Percentiles rank a stretch among this genome's conserved stretches.
These are phyloP conservation scores for Hyaloperonospora arabidopsidis DNA, from an alignment of 352 stramenopile species.

Conservation along the genomic window DNA sequence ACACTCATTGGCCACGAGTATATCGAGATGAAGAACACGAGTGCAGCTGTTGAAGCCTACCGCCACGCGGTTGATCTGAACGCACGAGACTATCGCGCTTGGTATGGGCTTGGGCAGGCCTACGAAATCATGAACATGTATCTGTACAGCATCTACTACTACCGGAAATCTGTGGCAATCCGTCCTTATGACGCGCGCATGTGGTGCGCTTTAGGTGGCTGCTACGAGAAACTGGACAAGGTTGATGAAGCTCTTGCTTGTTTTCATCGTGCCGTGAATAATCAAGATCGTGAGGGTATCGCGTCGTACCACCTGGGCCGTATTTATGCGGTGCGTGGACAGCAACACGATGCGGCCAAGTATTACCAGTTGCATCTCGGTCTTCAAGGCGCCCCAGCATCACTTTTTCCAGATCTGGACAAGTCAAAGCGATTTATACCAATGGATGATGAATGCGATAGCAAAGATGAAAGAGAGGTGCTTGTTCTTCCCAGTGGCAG, in stretches of 20 bases:
- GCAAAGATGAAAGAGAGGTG: constrained; percentile 15
- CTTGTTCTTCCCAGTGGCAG: constrained; percentile 25
- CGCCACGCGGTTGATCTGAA: constrained; percentile 90
- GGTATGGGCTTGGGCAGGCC: constrained; percentile 96
- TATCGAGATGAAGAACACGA: constrained; percentile 98
- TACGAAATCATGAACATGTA: constrained; percentile 99
- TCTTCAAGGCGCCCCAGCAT: constrained; percentile 27
- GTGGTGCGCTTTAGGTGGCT: constrained; percentile 92
- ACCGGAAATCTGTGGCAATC: constrained; percentile 92
- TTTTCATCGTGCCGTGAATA: constrained; percentile 67
- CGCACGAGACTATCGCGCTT: constrained; percentile 93
- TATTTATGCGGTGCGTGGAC: constrained; percentile 40
- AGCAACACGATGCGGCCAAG: constrained; percentile 52
- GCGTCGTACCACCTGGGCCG: constrained; percentile 64
- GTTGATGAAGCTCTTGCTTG: constrained; percentile 61
- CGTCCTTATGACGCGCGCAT: constrained; percentile 95
- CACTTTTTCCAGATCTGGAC: constrained; percentile 18
- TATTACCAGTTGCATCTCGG: constrained; percentile 70
- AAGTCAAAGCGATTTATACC: constrained; percentile 4
- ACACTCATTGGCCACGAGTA: constrained; percentile 98
- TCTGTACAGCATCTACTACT: constrained; percentile 98
- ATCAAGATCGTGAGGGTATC: constrained; percentile 67
- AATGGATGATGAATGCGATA: constrained; percentile 1
- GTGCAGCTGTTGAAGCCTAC: constrained; percentile 94
- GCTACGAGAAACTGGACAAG: constrained; percentile 74